Conservation (phyloP, 345 rosid species). For the Reutealis trisperma region DNA sequence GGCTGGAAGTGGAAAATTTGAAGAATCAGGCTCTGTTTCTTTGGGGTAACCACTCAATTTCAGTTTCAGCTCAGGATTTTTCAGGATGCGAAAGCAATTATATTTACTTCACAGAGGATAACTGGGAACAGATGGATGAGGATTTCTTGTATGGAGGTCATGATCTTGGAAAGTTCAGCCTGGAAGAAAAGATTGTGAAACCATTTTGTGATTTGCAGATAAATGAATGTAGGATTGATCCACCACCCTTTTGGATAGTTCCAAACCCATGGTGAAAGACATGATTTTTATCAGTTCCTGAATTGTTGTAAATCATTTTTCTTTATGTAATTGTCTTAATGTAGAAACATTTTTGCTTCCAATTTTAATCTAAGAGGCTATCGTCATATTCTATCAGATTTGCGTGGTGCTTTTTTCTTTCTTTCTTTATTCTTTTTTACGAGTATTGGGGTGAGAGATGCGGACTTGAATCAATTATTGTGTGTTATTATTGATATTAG, state of each 20-base stretch:
- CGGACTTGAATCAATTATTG: too few species aligned
- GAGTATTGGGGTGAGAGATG: too few species aligned
- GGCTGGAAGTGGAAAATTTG: slow-evolving; percentile 12
- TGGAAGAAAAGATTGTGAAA: slow-evolving; percentile 2
- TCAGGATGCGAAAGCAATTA: slow-evolving; percentile 5
- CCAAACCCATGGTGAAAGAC: slow-evolving; percentile 16
- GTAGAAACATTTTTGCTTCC: too few species aligned
- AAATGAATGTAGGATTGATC: not conserved
- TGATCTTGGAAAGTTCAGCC: slow-evolving; percentile 5
- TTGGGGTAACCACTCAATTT: slow-evolving; percentile 20
- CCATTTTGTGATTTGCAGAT: not conserved
- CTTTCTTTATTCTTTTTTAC: too few species aligned
- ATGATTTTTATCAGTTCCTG: not conserved
- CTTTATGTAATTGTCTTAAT: too few species aligned
- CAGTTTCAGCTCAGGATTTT: not conserved
- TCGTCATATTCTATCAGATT: too few species aligned
- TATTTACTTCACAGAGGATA: slow-evolving; percentile 25
- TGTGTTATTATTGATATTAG: too few species aligned
- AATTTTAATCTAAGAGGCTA: too few species aligned
- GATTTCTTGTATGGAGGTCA: slow-evolving; percentile 19
- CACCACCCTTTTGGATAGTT: slow-evolving; percentile 28
- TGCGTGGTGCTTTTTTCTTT: too few species aligned
- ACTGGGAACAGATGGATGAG: slow-evolving; percentile 7
- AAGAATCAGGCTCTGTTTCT: slow-evolving; percentile 12
- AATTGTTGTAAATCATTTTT: too few species aligned